Conservation (phyloP, 2,329 filamentous ascomycete genomes). For the Chaetothyriales sp. region DNA sequence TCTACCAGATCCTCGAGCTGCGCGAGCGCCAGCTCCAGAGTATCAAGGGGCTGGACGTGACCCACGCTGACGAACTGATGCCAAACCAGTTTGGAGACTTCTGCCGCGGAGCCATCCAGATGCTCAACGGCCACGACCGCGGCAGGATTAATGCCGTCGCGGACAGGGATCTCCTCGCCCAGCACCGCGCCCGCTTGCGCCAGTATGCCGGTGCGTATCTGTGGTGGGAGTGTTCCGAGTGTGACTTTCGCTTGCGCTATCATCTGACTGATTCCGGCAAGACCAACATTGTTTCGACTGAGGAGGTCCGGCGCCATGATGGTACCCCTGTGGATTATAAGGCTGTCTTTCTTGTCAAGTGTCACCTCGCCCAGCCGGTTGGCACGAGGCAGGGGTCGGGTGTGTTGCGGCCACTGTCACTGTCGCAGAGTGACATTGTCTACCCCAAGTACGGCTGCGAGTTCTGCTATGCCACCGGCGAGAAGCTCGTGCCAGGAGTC, state of each 20-base stretch:
- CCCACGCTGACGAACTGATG: slow-evolving; percentile 11
- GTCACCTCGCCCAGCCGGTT: slow-evolving; percentile 11
- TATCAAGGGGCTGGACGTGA: slow-evolving; percentile 5
- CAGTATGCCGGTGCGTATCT: slow-evolving; percentile 13
- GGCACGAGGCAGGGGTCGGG: slow-evolving; percentile 2
- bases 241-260: slow-evolving; percentile 14
- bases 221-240: slow-evolving; percentile 16
- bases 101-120: slow-evolving; percentile 15
- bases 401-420: background rate
- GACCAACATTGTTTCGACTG: slow-evolving; percentile 13
- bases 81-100: slow-evolving; percentile 12
- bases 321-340: slow-evolving; percentile 12
- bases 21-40: slow-evolving; percentile 12
- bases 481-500: slow-evolving; percentile 6
- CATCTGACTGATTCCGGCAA: slow-evolving; percentile 12
- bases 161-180: slow-evolving; percentile 9
- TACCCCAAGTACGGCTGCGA: slow-evolving; percentile 14
- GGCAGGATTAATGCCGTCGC: slow-evolving; percentile 12
- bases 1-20: slow-evolving; percentile 12
- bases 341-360: slow-evolving; percentile 12
- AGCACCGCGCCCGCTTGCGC: slow-evolving; percentile 8
- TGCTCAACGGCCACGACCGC: slow-evolving; percentile 14
- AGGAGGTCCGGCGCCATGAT: slow-evolving; percentile 13
- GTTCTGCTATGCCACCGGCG: slow-evolving; percentile 14
- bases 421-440: background rate